Percentiles rank a stretch among this genome's conserved stretches.
phyloP scores from a whole-genome alignment of 192 early-diverging fungal genomes.

The Podila clonocystis region DNA sequence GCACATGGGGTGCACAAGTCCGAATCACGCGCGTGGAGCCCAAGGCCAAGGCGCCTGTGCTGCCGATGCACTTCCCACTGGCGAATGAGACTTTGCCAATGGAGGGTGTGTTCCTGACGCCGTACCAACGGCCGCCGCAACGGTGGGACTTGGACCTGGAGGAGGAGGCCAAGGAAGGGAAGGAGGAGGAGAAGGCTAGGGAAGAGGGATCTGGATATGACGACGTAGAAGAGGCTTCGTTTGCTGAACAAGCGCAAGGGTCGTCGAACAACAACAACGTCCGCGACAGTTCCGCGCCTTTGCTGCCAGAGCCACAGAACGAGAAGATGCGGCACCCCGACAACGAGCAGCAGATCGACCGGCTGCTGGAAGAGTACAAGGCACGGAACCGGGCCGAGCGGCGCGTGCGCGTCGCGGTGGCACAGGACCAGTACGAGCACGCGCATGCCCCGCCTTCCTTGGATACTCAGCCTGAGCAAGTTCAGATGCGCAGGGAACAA shows the following conservation, averaged over 20 bases:
- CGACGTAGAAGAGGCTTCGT: too few relatives aligned
- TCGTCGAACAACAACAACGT: not conserved
- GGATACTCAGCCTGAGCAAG: too few relatives aligned
- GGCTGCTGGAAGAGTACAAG: conserved; percentile 7
- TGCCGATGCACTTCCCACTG: conserved; percentile 10
- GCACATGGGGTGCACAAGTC: not conserved
- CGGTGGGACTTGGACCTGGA: not conserved
- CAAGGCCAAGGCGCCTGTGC: not conserved
- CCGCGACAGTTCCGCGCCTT: too few relatives aligned
- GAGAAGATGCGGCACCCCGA: not conserved
- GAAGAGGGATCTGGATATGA: not conserved
- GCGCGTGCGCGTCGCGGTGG: not conserved
- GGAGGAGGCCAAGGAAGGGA: not conserved
- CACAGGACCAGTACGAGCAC: not conserved
- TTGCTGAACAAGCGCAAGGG: not conserved
- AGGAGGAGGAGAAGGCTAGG: not conserved
- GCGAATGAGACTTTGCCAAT: not conserved
- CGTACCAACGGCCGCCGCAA: conserved; percentile 10
- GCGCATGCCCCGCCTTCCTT: not conserved
- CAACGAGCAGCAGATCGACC: not conserved
- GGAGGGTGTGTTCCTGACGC: not conserved
- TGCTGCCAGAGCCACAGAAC: too few relatives aligned
- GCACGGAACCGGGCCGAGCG: not conserved
- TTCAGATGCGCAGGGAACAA: too few relatives aligned
- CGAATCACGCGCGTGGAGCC: not conserved